Conservation (phyloP, 495 filamentous ascomycete genomes). For the Lentithecium fluviatile region DNA sequence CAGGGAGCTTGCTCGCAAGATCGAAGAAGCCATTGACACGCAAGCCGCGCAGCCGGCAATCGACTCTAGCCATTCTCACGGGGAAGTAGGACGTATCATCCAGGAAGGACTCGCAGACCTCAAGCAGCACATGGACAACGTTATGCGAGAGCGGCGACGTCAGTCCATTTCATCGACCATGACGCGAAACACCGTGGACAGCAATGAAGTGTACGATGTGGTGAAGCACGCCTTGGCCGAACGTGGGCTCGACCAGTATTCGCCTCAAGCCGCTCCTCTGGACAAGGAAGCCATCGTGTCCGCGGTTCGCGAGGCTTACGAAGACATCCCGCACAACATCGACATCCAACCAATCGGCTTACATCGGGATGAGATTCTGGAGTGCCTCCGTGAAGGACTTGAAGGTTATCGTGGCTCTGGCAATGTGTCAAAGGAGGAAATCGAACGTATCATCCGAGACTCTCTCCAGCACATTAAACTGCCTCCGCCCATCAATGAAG, state of each 20-base stretch:
- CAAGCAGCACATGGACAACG: slow-evolving; percentile 71
- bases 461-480: slow-evolving; percentile 75
- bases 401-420: slow-evolving; percentile 62
- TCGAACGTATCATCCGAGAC: slow-evolving; percentile 76
- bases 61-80: slow-evolving; percentile 55
- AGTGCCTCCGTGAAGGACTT: slow-evolving; percentile 79
- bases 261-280: slow-evolving; percentile 14
- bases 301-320: slow-evolving; percentile 83
- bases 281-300: slow-evolving; percentile 77
- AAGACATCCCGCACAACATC: slow-evolving; percentile 88
- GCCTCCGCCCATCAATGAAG: slow-evolving; percentile 61
- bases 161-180: slow-evolving; percentile 57
- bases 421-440: slow-evolving; percentile 68
- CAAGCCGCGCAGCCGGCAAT: slow-evolving; percentile 48
- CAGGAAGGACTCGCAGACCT: slow-evolving; percentile 76
- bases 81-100: slow-evolving; percentile 74
- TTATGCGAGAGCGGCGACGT: slow-evolving; percentile 71
- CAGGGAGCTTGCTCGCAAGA: slow-evolving; percentile 75
- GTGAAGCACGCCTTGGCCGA: slow-evolving; percentile 77
- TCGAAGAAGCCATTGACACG: slow-evolving; percentile 63
- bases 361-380: slow-evolving; percentile 82
- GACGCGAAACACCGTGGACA: slow-evolving; percentile 60
- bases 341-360: slow-evolving; percentile 84
- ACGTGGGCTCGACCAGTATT: slow-evolving; percentile 34
- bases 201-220: slow-evolving; percentile 76